Evolutionary conservation across 352 stramenopile genomes (phyloP), one percentile per base, ranked within the genome.

Genomic region (Phytophthora quininea): DNA sequence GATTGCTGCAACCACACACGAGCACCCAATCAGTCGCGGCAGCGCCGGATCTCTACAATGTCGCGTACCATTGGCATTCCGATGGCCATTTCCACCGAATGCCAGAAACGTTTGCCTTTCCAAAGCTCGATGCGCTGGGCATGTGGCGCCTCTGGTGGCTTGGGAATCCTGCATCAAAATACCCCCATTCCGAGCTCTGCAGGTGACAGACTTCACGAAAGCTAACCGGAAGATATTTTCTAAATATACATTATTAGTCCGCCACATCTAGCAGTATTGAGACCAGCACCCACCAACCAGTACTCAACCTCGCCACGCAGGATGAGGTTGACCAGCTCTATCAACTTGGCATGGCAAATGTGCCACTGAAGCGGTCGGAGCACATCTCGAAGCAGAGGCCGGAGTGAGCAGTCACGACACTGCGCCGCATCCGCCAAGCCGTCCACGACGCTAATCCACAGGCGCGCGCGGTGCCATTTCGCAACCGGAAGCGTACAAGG

Each of bases 211-310:
- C 19, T 24, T 24, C 19, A 24, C 19, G 19, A 24, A 24, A 24
- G 19, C 19, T 24, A 24, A 24, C 19, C 19, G 19, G 19, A 24
- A 24, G 12, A 66, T 54, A 32, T 43, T 40, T 29, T 58, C 40
- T 1, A 31, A 66, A 31, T 59, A 42, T 49, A 40, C 49, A 11
- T 19, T 66, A 6, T 31, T 66, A 15, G 58, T 59, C 2, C 31
- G 58, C 1, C 58, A 66, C 24, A 54, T 66, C 24, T 1, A n/a
- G 31, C 9, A 40, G 58, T 49, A 42, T 66, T 1, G 31, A 54
- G 27, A 30, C 1, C 4, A 32, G 2, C 2, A 37, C 4, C 1
- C 14, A 14, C 1, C 2, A 8, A 1, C 1, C 3, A 29, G 40
- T 59, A 32, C 31, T 42, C 6, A 31, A 15, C n/a, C 40, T 40